A percentile compares a stretch with the other conserved stretches of the same genome.
These are phyloP conservation scores for Fragilaria radians DNA, from an alignment of 108 stramenopile species.

Conservation along the genomic window DNA sequence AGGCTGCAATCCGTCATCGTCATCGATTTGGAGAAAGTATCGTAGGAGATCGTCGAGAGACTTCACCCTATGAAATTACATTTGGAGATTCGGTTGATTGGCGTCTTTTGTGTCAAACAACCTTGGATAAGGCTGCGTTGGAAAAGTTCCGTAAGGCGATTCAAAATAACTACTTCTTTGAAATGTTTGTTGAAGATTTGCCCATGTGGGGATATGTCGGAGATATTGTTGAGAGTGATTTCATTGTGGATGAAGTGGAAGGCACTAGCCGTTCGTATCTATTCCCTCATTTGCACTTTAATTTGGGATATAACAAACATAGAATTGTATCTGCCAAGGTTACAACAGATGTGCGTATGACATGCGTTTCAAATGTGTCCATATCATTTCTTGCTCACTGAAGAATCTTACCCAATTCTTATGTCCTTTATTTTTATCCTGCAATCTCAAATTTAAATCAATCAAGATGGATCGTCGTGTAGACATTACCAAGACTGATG, in stretches of 20 bases:
- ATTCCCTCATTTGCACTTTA: slow-evolving; percentile 91
- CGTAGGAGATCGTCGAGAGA: slow-evolving; percentile 90
- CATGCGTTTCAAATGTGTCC: not conserved
- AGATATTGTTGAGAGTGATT: slow-evolving; percentile 71
- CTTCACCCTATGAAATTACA: slow-evolving; percentile 84
- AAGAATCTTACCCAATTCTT: not conserved
- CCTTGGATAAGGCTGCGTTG: slow-evolving; percentile 48
- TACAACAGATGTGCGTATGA: slow-evolving; percentile 60
- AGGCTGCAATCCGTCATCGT: slow-evolving; percentile 51
- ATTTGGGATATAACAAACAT: slow-evolving; percentile 78
- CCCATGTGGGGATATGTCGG: slow-evolving; percentile 97
- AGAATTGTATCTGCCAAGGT: slow-evolving; percentile 89
- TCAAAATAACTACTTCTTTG: slow-evolving; percentile 95
- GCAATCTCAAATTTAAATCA: too few relatives aligned
- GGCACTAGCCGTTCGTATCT: slow-evolving; percentile 69
- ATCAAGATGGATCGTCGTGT: slow-evolving; percentile 72
- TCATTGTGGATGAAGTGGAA: slow-evolving; percentile 67
- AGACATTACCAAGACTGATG: slow-evolving; percentile 95
- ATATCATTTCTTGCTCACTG: not conserved
- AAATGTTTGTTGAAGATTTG: slow-evolving; percentile 97
- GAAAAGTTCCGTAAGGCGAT: slow-evolving; percentile 79
- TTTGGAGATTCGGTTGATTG: slow-evolving; percentile 83
- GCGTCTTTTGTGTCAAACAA: slow-evolving; percentile 84
- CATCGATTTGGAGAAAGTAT: slow-evolving; percentile 91
- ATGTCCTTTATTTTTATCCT: slow-evolving; percentile 1